Evolutionary conservation across 495 filamentous ascomycete species (phyloP).

Genomic region (Xylaria cubensis): DNA sequence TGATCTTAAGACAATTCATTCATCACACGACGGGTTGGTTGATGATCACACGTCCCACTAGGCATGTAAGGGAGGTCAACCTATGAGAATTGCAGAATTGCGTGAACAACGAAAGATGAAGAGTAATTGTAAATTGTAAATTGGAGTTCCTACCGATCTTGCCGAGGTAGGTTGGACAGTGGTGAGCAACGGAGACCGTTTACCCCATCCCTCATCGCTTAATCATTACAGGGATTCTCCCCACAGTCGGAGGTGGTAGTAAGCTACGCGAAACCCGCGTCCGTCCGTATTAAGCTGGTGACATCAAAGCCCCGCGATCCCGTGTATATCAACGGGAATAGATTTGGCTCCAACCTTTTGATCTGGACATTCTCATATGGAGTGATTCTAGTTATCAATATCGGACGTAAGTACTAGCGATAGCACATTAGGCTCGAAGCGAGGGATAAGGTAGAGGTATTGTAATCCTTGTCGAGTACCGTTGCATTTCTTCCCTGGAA

Average conservation of each 20-base stretch:
- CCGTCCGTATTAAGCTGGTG: neutral
- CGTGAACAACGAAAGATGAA: neutral
- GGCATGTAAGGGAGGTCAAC: neutral
- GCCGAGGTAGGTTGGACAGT: neutral
- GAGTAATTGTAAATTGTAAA: neutral
- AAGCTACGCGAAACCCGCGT: neutral
- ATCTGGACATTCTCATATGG: neutral
- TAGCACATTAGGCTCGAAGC: neutral
- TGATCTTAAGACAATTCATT: neutral
- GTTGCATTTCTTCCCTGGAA: neutral
- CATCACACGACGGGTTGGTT: neutral
- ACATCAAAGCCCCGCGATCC: neutral
- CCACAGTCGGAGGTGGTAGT: slow-evolving; percentile 8
- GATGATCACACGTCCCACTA: neutral
- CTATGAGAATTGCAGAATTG: neutral
- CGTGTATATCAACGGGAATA: neutral
- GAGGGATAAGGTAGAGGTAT: neutral
- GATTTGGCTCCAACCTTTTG: too few relatives aligned
- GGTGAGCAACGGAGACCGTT: slow-evolving; percentile 1
- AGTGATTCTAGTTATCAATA: neutral
- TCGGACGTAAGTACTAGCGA: neutral
- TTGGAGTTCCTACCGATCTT: slow-evolving; percentile 2
- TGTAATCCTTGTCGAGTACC: neutral
- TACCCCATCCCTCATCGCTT: neutral
- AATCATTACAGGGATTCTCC: neutral